Conservation (phyloP, 1,139 yeast genomes). For the Diutina siamensis region DNA sequence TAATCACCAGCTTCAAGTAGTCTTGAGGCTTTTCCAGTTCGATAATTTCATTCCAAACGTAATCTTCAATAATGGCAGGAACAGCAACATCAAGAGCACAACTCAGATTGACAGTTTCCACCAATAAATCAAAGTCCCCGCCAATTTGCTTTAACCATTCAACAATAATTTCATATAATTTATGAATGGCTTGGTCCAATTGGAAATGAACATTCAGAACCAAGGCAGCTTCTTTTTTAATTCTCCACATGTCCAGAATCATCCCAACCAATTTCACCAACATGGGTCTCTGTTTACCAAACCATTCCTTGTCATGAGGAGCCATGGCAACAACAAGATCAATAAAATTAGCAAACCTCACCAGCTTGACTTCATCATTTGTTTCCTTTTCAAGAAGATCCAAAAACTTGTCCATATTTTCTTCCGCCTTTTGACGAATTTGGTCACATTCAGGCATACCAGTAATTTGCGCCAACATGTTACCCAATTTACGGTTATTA, state of each 20-base stretch:
- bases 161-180: constrained; percentile 47
- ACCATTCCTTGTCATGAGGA: constrained; percentile 50
- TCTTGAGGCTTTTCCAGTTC: constrained; percentile 35
- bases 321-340: constrained; percentile 50
- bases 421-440: constrained; percentile 43
- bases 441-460: constrained; percentile 46
- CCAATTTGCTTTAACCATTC: constrained; percentile 28
- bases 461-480: constrained; percentile 52
- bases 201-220: constrained; percentile 60
- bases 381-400: constrained; percentile 33
- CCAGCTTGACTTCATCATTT: constrained; percentile 42
- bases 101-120: constrained; percentile 38
- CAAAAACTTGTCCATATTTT: constrained; percentile 31
- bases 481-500: constrained; percentile 58
- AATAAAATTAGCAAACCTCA: constrained; percentile 59
- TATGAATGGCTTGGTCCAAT: constrained; percentile 59
- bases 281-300: constrained; percentile 37
- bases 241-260: constrained; percentile 31
- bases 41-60: constrained; percentile 46
- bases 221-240: constrained; percentile 24
- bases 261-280: constrained; percentile 36
- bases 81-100: constrained; percentile 36
- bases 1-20: constrained; percentile 43
- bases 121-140: constrained; percentile 23
- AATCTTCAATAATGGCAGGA: constrained; percentile 41